Evolutionary conservation across 2,329 filamentous ascomycete species (phyloP).

Genomic region (Fusarium protoensiforme): DNA sequence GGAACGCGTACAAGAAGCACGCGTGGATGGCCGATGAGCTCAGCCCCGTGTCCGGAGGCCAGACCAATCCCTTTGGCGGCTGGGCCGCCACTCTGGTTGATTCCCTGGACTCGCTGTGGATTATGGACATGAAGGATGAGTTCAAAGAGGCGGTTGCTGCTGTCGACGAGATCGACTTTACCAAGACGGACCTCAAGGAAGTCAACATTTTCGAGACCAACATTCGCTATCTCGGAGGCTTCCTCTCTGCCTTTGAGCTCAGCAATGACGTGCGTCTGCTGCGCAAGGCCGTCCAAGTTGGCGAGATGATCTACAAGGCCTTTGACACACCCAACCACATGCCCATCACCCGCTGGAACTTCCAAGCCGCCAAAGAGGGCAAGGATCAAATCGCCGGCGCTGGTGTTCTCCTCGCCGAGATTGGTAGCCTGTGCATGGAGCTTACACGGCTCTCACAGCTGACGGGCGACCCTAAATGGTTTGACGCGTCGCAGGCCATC

Average conservation of each 20-base stretch:
- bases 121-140: slow-evolving; percentile 74
- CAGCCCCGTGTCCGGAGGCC: slow-evolving; percentile 63
- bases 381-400: slow-evolving; percentile 44
- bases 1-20: slow-evolving; percentile 68
- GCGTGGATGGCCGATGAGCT: slow-evolving; percentile 75
- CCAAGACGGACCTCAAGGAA: slow-evolving; percentile 55
- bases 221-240: slow-evolving; percentile 76
- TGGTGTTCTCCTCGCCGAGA: slow-evolving; percentile 57
- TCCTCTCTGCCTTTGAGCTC: slow-evolving; percentile 76
- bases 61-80: slow-evolving; percentile 70
- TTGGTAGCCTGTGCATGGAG: slow-evolving; percentile 77
- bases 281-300: slow-evolving; percentile 71
- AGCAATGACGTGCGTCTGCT: slow-evolving; percentile 67
- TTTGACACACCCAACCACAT: slow-evolving; percentile 78
- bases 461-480: slow-evolving; percentile 78
- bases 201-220: slow-evolving; percentile 79
- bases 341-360: slow-evolving; percentile 65
- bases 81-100: slow-evolving; percentile 78
- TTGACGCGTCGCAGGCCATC: slow-evolving; percentile 75
- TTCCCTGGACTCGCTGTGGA: slow-evolving; percentile 77
- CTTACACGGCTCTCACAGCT: slow-evolving; percentile 79
- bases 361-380: slow-evolving; percentile 47
- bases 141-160: slow-evolving; percentile 72
- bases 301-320: slow-evolving; percentile 71
- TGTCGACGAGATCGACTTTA: slow-evolving; percentile 70